These are phyloP conservation scores for Persicaria maculosa DNA, from an alignment of 148 eudicot genomes.

Conservation along the genomic window DNA sequence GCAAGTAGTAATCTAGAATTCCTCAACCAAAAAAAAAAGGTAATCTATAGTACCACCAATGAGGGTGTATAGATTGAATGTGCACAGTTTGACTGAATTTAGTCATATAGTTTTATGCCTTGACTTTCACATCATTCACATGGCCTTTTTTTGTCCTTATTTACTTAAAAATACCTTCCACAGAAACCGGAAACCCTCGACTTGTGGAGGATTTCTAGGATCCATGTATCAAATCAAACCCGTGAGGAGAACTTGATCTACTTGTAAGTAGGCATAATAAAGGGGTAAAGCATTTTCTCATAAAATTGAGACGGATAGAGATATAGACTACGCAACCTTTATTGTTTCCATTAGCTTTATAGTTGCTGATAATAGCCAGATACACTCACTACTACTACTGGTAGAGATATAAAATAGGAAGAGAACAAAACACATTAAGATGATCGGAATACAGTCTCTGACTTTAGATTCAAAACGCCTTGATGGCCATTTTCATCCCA, in stretches of 20 bases:
- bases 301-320: background rate
- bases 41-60: background rate
- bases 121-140: conserved; percentile 1
- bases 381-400: background rate
- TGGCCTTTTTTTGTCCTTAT: background rate
- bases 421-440: background rate
- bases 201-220: conserved; percentile 1
- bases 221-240: background rate
- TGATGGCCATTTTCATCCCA: conserved; percentile 37
- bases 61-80: background rate
- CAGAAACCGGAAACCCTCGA: background rate
- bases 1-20: background rate
- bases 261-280: background rate
- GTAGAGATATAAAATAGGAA: background rate
- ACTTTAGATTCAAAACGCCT: conserved; percentile 18
- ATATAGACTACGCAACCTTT: background rate
- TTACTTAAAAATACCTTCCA: background rate
- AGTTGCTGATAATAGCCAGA: background rate
- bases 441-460: background rate
- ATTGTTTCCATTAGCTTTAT: background rate
- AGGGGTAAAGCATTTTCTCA: background rate
- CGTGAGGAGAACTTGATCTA: background rate
- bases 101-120: background rate
- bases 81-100: background rate
- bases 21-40: too few species aligned